phyloP scores from a whole-genome alignment of 768 basidiomycete genomes.

The Podaxis mareebaensis region DNA sequence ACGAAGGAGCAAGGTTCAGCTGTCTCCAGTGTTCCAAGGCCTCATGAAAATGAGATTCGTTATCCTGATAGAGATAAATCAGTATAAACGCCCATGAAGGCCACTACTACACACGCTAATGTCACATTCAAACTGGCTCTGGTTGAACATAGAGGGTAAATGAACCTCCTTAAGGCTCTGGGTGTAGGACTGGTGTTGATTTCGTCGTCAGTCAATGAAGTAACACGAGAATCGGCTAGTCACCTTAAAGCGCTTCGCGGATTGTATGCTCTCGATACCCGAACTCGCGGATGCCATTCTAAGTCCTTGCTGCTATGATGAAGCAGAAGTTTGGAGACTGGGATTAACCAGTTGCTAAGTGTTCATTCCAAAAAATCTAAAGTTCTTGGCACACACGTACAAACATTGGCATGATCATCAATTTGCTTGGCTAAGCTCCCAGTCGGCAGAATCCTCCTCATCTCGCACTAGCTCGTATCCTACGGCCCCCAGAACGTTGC shows the following conservation, averaged over 20 bases:
- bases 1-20: constrained; percentile 76
- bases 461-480: too few species aligned
- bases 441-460: too few species aligned
- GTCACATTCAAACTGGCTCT: constrained; percentile 58
- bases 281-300: background rate
- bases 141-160: constrained; percentile 62
- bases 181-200: constrained; percentile 76
- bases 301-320: background rate
- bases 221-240: background rate
- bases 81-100: background rate
- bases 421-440: too few species aligned
- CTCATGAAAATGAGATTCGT: constrained; percentile 76
- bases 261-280: background rate
- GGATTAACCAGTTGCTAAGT: background rate
- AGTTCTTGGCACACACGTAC: background rate
- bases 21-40: constrained; percentile 76
- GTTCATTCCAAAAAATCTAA: constrained; percentile 8
- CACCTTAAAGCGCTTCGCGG: constrained; percentile 53
- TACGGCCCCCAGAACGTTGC: too few species aligned
- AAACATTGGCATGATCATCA: too few species aligned
- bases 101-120: constrained; percentile 44
- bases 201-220: background rate
- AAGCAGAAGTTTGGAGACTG: background rate
- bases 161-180: constrained; percentile 69
- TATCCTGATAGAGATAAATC: constrained; percentile 49